phyloP scores from a whole-genome alignment of 106 monocot genomes.

The Platanthera zijinensis region DNA sequence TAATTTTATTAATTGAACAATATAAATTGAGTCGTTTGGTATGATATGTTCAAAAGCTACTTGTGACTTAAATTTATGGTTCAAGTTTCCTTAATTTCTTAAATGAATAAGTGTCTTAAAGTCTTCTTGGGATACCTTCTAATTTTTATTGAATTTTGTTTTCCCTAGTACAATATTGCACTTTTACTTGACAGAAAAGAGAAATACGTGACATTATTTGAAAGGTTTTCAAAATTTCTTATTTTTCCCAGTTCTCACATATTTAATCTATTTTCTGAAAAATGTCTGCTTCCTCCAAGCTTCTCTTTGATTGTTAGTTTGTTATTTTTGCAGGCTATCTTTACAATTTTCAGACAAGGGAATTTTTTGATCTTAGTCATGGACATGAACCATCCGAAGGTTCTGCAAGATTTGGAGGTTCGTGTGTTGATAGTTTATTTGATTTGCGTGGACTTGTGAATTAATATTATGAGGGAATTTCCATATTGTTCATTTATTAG shows the following conservation, averaged over 20 bases:
- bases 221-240: background rate
- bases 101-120: too few species aligned
- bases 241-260: background rate
- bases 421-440: conserved; percentile 9
- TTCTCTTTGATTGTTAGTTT: background rate
- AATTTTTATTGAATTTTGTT: too few species aligned
- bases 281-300: background rate
- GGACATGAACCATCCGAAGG: conserved; percentile 66
- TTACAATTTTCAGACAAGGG: conserved; percentile 92
- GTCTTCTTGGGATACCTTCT: too few species aligned
- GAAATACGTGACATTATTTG: background rate
- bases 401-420: conserved; percentile 84
- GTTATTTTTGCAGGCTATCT: conserved; percentile 62
- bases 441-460: background rate
- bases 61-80: too few species aligned
- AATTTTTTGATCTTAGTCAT: conserved; percentile 90
- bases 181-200: too few species aligned
- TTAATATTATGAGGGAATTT: background rate
- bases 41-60: too few species aligned
- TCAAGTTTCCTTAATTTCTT: too few species aligned
- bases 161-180: too few species aligned
- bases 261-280: background rate
- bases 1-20: too few species aligned
- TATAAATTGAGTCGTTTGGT: too few species aligned
- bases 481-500: background rate